phyloP scores from a whole-genome alignment of 1,284 basidiomycete genomes.

The Apiotrichum laibachii region DNA sequence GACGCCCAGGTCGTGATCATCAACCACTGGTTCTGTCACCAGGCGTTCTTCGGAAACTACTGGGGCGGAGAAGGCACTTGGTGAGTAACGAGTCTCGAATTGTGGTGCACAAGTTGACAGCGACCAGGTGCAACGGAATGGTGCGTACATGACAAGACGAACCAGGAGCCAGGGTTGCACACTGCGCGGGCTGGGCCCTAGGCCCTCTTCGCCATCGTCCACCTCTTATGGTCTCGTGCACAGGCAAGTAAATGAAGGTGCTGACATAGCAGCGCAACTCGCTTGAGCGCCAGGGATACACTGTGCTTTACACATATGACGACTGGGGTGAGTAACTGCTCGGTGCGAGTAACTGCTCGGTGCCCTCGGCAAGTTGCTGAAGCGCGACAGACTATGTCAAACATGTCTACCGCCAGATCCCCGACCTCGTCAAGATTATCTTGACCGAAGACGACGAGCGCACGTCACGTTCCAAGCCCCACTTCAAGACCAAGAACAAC shows the following conservation, averaged over 20 bases:
- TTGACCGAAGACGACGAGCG: conserved; percentile 5
- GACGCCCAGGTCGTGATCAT: conserved; percentile 8
- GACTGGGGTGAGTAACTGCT: conserved; percentile 4
- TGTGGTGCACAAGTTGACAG: not conserved
- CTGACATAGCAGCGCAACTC: not conserved
- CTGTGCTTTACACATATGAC: conserved; percentile 2
- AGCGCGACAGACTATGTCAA: not conserved
- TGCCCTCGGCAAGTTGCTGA: not conserved
- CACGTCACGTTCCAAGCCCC: not conserved
- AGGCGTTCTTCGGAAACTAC: conserved; percentile 6
- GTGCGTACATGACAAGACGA: not conserved
- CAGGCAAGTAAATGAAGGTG: too few species aligned
- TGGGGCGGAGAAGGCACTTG: conserved; percentile 9
- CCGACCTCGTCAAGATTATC: conserved; percentile 4
- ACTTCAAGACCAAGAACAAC: conserved; percentile 1
- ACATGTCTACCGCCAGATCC: conserved; percentile 9
- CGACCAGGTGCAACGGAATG: conserved; percentile 5
- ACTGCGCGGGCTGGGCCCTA: not conserved
- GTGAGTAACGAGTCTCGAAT: not conserved
- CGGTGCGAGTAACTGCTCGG: too few species aligned
- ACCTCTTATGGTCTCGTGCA: not conserved
- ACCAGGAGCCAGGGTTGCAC: not conserved
- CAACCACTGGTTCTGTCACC: conserved; percentile 11
- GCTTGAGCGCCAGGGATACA: conserved; percentile 9
- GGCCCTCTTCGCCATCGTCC: not conserved